Conservation (phyloP, 2,329 filamentous ascomycete genomes). For the Ophiostoma ulmi region DNA sequence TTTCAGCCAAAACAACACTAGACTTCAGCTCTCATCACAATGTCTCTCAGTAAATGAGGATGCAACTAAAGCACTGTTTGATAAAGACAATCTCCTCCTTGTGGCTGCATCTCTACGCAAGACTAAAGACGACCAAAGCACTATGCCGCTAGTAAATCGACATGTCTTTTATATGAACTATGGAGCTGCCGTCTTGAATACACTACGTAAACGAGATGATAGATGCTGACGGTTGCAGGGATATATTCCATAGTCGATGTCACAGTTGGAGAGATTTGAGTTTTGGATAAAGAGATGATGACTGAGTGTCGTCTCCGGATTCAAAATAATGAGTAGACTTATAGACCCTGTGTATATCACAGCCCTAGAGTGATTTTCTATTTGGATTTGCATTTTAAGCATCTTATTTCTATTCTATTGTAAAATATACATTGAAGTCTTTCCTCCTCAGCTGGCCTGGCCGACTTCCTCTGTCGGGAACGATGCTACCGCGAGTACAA, state of each 20-base stretch:
- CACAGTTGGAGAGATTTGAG: neutral
- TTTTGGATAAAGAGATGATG: neutral
- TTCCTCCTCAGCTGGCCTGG: neutral
- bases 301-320: neutral
- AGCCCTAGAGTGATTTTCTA: neutral
- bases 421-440: neutral
- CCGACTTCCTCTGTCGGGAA: neutral
- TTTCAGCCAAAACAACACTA: neutral
- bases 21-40: neutral
- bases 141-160: neutral
- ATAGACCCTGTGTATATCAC: slow-evolving; percentile 1
- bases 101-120: neutral
- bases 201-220: neutral
- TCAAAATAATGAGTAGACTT: neutral
- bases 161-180: neutral
- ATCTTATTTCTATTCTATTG: neutral
- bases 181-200: neutral
- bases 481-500: neutral
- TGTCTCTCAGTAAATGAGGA: neutral
- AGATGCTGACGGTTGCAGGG: neutral
- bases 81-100: slow-evolving; percentile 1
- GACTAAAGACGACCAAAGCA: neutral
- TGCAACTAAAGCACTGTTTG: neutral
- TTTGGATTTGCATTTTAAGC: neutral
- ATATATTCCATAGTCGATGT: neutral